phyloP scores from a whole-genome alignment of 164 flowering plant genomes.

The Magnolia sinica region DNA sequence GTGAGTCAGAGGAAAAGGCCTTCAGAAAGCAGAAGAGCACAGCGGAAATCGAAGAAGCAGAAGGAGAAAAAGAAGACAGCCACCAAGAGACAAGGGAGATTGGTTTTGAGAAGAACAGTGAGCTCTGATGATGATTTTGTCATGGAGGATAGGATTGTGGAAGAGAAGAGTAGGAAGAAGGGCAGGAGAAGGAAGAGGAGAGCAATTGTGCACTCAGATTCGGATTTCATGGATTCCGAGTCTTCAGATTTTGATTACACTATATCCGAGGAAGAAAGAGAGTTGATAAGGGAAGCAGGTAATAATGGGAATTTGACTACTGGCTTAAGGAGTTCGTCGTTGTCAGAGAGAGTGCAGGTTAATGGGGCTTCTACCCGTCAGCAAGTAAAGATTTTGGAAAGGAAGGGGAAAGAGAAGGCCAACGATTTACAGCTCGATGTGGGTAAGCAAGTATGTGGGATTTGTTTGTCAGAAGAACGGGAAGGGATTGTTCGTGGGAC shows the following conservation, averaged over 20 bases:
- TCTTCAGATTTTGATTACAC: constrained; percentile 73
- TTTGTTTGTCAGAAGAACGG: constrained; percentile 90
- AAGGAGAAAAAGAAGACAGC: constrained; percentile 28
- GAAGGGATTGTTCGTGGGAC: constrained; percentile 65
- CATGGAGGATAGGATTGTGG: constrained; percentile 18
- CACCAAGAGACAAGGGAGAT: constrained; percentile 5
- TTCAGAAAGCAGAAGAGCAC: constrained; percentile 27
- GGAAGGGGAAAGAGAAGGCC: constrained; percentile 78
- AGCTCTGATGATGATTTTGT: constrained; percentile 31
- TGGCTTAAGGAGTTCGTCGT: constrained; percentile 43
- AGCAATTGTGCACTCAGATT: constrained; percentile 44
- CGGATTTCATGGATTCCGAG: constrained; percentile 55
- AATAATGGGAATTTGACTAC: constrained; percentile 29
- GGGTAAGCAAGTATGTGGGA: constrained; percentile 85
- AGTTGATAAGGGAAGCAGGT: constrained; percentile 66
- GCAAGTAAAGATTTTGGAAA: constrained; percentile 26
- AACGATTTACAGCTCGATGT: constrained; percentile 39
- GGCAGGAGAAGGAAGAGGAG: constrained; percentile 15
- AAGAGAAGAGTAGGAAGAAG: constrained; percentile 18
- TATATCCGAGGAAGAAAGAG: constrained; percentile 89
- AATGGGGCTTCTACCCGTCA: constrained; percentile 16
- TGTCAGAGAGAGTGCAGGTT: constrained; percentile 16
- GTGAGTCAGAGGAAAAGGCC: constrained; percentile 23
- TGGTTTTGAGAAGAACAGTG: constrained; percentile 26
- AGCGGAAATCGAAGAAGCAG: constrained; percentile 29